A percentile compares a stretch with the other conserved stretches of the same genome.
phyloP scores from a whole-genome alignment of 2,329 filamentous ascomycete species.

The Colletotrichum sp. region DNA sequence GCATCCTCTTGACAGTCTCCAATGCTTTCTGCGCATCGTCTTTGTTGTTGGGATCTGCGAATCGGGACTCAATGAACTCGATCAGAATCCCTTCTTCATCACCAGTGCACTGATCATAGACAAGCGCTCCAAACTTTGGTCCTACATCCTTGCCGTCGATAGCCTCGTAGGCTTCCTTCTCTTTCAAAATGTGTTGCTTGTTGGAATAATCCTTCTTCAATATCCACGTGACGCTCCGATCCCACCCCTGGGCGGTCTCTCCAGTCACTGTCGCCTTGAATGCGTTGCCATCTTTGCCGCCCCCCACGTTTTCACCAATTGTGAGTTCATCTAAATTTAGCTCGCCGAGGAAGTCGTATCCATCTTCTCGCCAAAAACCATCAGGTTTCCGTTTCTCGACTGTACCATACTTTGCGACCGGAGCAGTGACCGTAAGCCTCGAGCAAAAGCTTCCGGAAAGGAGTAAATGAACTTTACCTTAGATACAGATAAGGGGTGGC shows the following conservation, averaged over 20 bases:
- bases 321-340: neutral
- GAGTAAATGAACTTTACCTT: neutral
- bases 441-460: neutral
- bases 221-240: neutral
- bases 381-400: neutral
- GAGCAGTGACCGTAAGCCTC: neutral
- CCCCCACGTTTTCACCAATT: neutral
- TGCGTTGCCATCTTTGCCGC: neutral
- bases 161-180: neutral
- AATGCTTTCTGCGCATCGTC: neutral
- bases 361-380: neutral
- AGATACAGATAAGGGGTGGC: neutral
- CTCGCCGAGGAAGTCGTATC: neutral
- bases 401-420: accelerated
- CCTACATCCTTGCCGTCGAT: neutral
- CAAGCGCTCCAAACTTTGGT: neutral
- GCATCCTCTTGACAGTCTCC: neutral
- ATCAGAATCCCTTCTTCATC: neutral
- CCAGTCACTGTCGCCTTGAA: neutral
- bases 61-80: neutral
- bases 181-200: neutral
- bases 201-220: neutral
- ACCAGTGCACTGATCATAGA: neutral
- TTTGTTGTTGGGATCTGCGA: neutral
- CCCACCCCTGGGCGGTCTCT: neutral